phyloP scores from a whole-genome alignment of 1,139 yeast species.

The Yamadazyma membranifaciens region DNA sequence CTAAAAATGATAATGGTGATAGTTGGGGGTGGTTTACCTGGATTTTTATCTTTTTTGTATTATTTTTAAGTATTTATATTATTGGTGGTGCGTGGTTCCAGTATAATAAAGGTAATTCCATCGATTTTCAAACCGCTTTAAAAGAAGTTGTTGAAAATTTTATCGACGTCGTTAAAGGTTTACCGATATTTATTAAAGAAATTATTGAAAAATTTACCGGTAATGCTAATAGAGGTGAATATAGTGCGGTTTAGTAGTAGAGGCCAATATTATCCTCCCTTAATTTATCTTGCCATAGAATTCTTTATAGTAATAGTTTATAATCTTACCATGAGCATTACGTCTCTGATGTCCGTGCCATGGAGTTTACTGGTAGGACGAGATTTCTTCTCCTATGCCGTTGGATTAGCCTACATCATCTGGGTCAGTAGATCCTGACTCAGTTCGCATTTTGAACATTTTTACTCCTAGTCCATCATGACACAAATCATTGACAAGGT shows the following conservation, averaged over 20 bases:
- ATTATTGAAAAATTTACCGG: conserved; percentile 70
- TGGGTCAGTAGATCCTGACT: too few species aligned
- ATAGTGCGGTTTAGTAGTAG: conserved; percentile 69
- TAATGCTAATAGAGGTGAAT: conserved; percentile 74
- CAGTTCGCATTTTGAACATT: too few species aligned
- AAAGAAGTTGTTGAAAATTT: conserved; percentile 75
- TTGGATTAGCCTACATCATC: too few species aligned
- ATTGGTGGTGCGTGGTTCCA: conserved; percentile 82
- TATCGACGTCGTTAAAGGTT: conserved; percentile 54
- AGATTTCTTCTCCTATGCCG: too few species aligned
- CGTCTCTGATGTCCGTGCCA: too few species aligned
- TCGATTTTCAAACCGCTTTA: conserved; percentile 51
- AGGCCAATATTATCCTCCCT: too few species aligned
- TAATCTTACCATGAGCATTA: too few species aligned
- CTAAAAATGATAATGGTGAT: conserved; percentile 32
- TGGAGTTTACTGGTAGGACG: too few species aligned
- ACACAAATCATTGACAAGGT: conserved; percentile 49
- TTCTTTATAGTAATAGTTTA: too few species aligned
- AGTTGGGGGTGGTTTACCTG: conserved; percentile 81
- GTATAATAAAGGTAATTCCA: conserved; percentile 51
- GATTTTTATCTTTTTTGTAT: conserved; percentile 64
- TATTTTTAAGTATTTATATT: conserved; percentile 69
- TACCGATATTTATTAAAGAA: conserved; percentile 73
- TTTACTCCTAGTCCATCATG: conserved; percentile 7
- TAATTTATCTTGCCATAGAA: too few species aligned